Percentiles rank a stretch among this genome's conserved stretches.
These are phyloP conservation scores for Fusarium buxicola DNA, from an alignment of 2,329 filamentous ascomycete species.

Conservation along the genomic window DNA sequence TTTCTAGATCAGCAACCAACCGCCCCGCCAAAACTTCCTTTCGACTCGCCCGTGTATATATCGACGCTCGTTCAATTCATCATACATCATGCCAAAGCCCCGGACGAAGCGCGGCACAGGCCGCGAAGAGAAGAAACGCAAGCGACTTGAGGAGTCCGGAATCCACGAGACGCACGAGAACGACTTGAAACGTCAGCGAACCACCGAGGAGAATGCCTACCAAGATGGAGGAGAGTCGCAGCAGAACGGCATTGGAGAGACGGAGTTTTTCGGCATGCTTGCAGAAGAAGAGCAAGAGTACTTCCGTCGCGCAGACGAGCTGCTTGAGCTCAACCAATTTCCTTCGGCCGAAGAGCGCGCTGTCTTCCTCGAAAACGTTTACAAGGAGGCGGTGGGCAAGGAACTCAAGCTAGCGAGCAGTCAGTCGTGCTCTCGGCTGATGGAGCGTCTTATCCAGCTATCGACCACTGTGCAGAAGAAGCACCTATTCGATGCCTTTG, in stretches of 20 bases:
- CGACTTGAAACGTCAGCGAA: slow-evolving; percentile 45
- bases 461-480: slow-evolving; percentile 86
- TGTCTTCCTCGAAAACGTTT: slow-evolving; percentile 83
- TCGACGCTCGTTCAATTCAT: slow-evolving; percentile 13
- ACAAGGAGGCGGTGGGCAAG: slow-evolving; percentile 87
- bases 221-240: slow-evolving; percentile 41
- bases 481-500: slow-evolving; percentile 85
- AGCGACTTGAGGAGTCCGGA: slow-evolving; percentile 48
- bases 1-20: slow-evolving; percentile 19
- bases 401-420: slow-evolving; percentile 96
- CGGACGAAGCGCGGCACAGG: slow-evolving; percentile 55
- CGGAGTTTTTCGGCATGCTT: slow-evolving; percentile 91
- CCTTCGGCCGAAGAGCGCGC: slow-evolving; percentile 77
- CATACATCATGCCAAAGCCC: slow-evolving; percentile 56
- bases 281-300: slow-evolving; percentile 95
- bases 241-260: slow-evolving; percentile 59
- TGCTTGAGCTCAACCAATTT: slow-evolving; percentile 92
- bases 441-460: slow-evolving; percentile 90
- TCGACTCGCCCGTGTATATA: slow-evolving; percentile 6
- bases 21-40: slow-evolving; percentile 33
- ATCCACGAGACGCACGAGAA: slow-evolving; percentile 34
- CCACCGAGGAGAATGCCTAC: slow-evolving; percentile 37
- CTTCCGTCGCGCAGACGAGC: slow-evolving; percentile 88
- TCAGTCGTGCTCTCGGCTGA: slow-evolving; percentile 91
- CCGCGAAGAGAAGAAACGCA: slow-evolving; percentile 57